Percentiles rank a stretch among this genome's conserved stretches.
phyloP scores from a whole-genome alignment of 1,284 basidiomycete species.

The Acaromyces ingoldii region DNA sequence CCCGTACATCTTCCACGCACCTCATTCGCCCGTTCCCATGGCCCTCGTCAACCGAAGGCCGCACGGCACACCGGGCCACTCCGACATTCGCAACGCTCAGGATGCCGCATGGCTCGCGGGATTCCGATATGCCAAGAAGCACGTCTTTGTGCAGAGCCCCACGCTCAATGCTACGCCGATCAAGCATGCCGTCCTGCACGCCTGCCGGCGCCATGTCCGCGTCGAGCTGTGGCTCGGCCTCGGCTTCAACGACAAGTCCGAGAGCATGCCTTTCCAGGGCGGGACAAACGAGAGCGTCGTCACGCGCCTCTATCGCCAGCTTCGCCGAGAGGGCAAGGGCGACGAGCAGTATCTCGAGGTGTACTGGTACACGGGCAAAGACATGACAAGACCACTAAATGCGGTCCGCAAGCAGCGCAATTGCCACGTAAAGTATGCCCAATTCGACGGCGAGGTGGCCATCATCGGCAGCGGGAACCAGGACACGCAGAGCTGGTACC shows the following conservation, averaged over 20 bases:
- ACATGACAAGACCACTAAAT: slow-evolving; percentile 67
- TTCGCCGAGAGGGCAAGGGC: slow-evolving; percentile 40
- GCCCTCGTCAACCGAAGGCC: slow-evolving; percentile 68
- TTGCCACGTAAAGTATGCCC: slow-evolving; percentile 67
- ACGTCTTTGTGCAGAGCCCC: slow-evolving; percentile 65
- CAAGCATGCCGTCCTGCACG: slow-evolving; percentile 64
- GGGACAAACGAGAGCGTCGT: slow-evolving; percentile 75
- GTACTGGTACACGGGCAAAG: slow-evolving; percentile 64
- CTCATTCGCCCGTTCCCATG: slow-evolving; percentile 62
- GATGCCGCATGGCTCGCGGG: slow-evolving; percentile 72
- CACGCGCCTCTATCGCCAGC: slow-evolving; percentile 59
- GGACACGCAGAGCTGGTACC: slow-evolving; percentile 62
- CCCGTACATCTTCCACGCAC: slow-evolving; percentile 36
- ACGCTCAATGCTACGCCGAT: slow-evolving; percentile 70
- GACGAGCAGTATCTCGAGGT: slow-evolving; percentile 60
- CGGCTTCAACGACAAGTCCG: slow-evolving; percentile 57
- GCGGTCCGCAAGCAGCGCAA: slow-evolving; percentile 70
- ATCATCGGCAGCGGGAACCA: slow-evolving; percentile 69
- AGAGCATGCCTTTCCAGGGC: slow-evolving; percentile 70
- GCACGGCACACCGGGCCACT: slow-evolving; percentile 61
- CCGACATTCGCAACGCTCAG: slow-evolving; percentile 64
- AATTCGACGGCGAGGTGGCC: slow-evolving; percentile 65
- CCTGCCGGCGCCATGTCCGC: slow-evolving; percentile 62
- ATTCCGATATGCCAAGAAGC: slow-evolving; percentile 63
- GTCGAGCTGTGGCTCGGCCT: slow-evolving; percentile 56